These are phyloP conservation scores for Mycena polygramma DNA, from an alignment of 768 basidiomycete genomes.

Conservation along the genomic window DNA sequence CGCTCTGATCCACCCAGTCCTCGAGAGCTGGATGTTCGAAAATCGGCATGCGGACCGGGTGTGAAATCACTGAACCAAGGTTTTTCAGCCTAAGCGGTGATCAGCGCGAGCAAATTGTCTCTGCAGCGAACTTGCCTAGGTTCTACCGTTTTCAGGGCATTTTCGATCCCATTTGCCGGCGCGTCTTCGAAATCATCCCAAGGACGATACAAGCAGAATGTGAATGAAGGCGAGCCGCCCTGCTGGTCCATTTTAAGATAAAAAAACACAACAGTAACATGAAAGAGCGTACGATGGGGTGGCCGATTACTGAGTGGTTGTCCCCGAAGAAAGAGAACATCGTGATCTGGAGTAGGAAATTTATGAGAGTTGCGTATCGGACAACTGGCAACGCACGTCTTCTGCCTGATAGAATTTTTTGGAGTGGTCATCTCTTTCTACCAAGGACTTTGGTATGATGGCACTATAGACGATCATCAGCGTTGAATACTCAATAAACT, in stretches of 20 bases:
- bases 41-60: slow-evolving; percentile 53
- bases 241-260: slow-evolving; percentile 39
- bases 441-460: slow-evolving; percentile 53
- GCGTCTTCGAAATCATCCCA: slow-evolving; percentile 46
- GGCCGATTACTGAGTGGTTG: slow-evolving; percentile 44
- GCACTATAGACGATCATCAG: slow-evolving; percentile 17
- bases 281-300: slow-evolving; percentile 46
- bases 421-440: slow-evolving; percentile 58
- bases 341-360: slow-evolving; percentile 37
- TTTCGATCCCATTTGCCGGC: slow-evolving; percentile 48
- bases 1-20: slow-evolving; percentile 63
- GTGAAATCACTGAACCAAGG: slow-evolving; percentile 51
- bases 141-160: slow-evolving; percentile 48
- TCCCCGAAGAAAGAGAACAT: slow-evolving; percentile 55
- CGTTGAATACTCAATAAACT: not conserved
- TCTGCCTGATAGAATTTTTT: slow-evolving; percentile 45
- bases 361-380: slow-evolving; percentile 4
- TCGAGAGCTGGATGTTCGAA: slow-evolving; percentile 57
- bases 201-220: slow-evolving; percentile 48
- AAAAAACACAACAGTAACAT: not conserved
- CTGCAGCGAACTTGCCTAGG: slow-evolving; percentile 47
- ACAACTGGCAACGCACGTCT: slow-evolving; percentile 38
- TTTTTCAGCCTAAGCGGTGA: slow-evolving; percentile 49
- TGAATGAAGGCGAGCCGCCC: slow-evolving; percentile 53
- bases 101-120: not conserved